Percentiles rank a stretch among this genome's conserved stretches.
These are phyloP conservation scores for Sporothrix mexicana DNA, from an alignment of 2,329 filamentous ascomycete species.

Conservation along the genomic window DNA sequence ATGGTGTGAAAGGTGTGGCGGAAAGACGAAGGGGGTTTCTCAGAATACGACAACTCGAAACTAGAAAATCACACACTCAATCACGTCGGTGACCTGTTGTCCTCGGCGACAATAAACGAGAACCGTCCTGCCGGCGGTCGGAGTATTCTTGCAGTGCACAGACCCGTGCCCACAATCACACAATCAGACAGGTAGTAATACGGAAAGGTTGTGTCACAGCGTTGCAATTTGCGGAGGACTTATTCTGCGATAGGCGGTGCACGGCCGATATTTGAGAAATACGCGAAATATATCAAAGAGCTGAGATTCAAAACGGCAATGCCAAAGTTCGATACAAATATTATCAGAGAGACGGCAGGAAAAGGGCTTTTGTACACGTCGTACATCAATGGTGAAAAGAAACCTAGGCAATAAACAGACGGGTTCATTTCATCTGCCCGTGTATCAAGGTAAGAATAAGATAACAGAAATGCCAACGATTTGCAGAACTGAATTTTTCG, in stretches of 20 bases:
- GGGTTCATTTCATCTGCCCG: too few relatives aligned
- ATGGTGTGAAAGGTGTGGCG: background rate
- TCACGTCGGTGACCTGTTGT: background rate
- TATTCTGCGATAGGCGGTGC: background rate
- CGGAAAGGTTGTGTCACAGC: background rate
- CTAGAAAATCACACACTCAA: background rate
- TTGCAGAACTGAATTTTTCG: too few relatives aligned
- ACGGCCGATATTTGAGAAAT: constrained; percentile 1
- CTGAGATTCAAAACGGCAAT: background rate
- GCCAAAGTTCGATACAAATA: background rate
- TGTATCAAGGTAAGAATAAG: background rate
- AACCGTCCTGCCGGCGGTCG: background rate
- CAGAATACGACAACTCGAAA: background rate
- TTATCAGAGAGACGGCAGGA: background rate
- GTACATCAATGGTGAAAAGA: too few relatives aligned
- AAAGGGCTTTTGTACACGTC: background rate
- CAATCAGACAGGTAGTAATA: too few relatives aligned
- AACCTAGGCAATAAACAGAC: too few relatives aligned
- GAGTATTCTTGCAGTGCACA: background rate
- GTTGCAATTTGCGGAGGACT: constrained; percentile 15
- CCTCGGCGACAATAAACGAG: background rate
- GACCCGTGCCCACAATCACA: constrained; percentile 1
- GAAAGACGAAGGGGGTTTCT: background rate
- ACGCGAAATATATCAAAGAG: background rate
- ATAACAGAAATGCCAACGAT: background rate